Conservation (phyloP, 345 rosid species). For the Rhodamnia argentea region DNA sequence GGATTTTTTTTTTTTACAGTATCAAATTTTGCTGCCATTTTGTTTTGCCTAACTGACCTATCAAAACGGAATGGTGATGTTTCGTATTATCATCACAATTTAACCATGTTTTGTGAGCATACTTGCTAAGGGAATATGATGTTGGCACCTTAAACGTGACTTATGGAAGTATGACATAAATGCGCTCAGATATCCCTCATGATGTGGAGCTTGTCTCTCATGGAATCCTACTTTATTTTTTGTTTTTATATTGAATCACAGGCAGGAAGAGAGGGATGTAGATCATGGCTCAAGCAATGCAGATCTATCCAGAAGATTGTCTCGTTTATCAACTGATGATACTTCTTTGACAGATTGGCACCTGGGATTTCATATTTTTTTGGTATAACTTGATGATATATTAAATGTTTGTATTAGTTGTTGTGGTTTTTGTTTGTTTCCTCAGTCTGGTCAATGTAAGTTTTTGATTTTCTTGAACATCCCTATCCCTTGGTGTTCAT, state of each 20-base stretch:
- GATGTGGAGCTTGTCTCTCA: neutral
- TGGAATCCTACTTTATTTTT: neutral
- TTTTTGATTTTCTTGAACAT: neutral
- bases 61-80: neutral
- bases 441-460: neutral
- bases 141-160: neutral
- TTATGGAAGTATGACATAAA: neutral
- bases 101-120: neutral
- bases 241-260: conserved; percentile 15
- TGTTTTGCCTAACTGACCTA: neutral
- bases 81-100: neutral
- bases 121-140: neutral
- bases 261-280: conserved; percentile 73
- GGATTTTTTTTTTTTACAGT: neutral
- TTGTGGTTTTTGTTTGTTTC: neutral
- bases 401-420: neutral
- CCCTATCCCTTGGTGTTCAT: neutral
- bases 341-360: conserved; percentile 90
- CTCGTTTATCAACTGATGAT: conserved; percentile 62
- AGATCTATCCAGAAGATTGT: conserved; percentile 52
- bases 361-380: conserved; percentile 76
- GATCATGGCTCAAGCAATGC: conserved; percentile 48
- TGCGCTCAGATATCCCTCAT: neutral
- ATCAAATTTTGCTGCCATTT: neutral
- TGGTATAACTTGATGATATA: conserved; percentile 35